These are phyloP conservation scores for Alternaria tenuissima DNA, from an alignment of 2,329 filamentous ascomycete genomes.

Conservation along the genomic window DNA sequence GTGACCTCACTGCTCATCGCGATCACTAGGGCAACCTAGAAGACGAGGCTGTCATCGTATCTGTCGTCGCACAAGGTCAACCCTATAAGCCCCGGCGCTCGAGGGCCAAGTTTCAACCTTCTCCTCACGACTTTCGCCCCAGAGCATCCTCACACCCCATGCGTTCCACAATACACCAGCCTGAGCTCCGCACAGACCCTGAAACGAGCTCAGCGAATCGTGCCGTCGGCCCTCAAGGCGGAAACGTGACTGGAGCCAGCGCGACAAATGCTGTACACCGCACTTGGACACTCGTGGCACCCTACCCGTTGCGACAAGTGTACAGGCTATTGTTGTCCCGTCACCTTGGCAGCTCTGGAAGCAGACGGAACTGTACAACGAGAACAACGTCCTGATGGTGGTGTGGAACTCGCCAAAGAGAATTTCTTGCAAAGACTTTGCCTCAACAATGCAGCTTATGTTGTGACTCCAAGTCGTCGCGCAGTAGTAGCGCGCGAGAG, in stretches of 20 bases:
- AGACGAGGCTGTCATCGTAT: neutral
- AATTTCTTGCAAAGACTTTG: slow-evolving; percentile 16
- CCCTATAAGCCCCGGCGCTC: neutral
- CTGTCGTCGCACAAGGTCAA: neutral
- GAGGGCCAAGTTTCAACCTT: slow-evolving; percentile 6
- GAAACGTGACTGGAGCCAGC: slow-evolving; percentile 31
- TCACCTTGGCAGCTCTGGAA: slow-evolving; percentile 26
- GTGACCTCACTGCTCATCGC: slow-evolving; percentile 5
- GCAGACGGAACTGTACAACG: neutral
- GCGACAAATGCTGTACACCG: slow-evolving; percentile 1
- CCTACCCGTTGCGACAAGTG: slow-evolving; percentile 9
- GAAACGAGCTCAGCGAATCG: slow-evolving; percentile 36
- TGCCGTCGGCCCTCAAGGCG: slow-evolving; percentile 15
- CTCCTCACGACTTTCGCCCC: neutral
- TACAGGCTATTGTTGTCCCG: slow-evolving; percentile 18
- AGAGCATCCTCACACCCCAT: slow-evolving; percentile 25
- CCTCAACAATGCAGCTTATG: slow-evolving; percentile 9
- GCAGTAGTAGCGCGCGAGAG: neutral
- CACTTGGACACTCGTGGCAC: slow-evolving; percentile 9
- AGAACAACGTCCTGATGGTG: neutral
- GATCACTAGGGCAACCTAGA: slow-evolving; percentile 8
- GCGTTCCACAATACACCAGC: slow-evolving; percentile 25
- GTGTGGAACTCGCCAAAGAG: neutral
- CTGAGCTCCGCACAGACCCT: slow-evolving; percentile 23
- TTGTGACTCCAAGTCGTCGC: slow-evolving; percentile 4